Evolutionary conservation across 768 basidiomycete species (phyloP), one percentile per base, ranked within the genome.

Genomic region (Punctularia strigosozonata): DNA sequence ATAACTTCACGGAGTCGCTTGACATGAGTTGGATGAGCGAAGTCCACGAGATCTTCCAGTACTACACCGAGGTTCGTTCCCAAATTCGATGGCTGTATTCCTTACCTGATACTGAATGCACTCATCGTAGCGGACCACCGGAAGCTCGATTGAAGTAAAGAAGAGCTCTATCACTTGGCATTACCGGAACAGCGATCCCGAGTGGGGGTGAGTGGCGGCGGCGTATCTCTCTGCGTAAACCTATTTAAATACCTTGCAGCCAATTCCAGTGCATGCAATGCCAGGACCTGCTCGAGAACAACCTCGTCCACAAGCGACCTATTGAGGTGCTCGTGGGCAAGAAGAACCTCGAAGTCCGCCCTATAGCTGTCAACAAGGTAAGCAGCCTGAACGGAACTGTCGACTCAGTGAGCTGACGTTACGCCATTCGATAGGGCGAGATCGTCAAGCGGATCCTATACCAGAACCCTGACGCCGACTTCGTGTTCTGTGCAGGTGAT

Each of bases 11-110:
- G n/a, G 75, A 80, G 58, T 72, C 69, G 44, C 57, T 99, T 53
- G 92, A 99, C 62, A 98, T 98, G 94, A 75, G 75, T 46, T 99
- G 94, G 94, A 90, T 94, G 85, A 66, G 61, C 38, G 94, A 99
- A 63, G 94, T 95, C 22, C 75, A 80, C 50, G 90, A 97, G 63
- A 81, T 99, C 36, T 99, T 99, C 62, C 75, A 73, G 59, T 98
- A 94, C 62, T 94, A 94, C 61, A 94, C 89, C 14, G 91, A 94
- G 73, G 79, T 80, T 44, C 32, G 74, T 57, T 17, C 14, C 20
- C 8, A 5, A 31, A 15, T 36, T 40, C 38, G 19, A 6, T 14
- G n/a, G 18, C 30, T 18, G 26, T 31, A 36, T 34, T 56, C 37
- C 39, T 43, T n/a, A 34, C 15, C 38, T 44, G 25, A 40, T 12